Evolutionary conservation across 148 eudicot species (phyloP), one percentile per base, ranked within the genome.

Genomic region (Bassia scoparia): DNA sequence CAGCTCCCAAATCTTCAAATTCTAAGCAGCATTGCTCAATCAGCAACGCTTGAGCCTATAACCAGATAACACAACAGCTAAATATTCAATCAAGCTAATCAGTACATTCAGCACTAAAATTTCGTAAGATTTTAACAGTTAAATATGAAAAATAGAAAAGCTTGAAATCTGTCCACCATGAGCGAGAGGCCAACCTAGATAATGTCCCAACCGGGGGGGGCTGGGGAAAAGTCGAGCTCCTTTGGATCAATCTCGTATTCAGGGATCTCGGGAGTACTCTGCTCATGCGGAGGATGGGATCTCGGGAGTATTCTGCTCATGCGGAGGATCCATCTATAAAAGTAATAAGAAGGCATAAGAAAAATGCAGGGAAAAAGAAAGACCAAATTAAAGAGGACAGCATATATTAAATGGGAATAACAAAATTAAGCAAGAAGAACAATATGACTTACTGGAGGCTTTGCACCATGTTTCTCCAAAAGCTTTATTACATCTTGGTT

Each of bases 391-490:
- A 59, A 62, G 50, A 20, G 11, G 23, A 23, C 44, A 44, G 2
- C 14, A 31, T 21, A 27, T 60, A 27, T 10, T n/a, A 3, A 27
- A 60, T 48, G 14, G 62, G 18, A 15, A 29, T 9, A 58, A 31
- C 35, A 26, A 58, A 9, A 46, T 26, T 14, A 60, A 58, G 52
- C 56, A 67, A 20, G 63, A 20, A 10, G 67, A 30, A 71, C 48
- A 73, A 29, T 37, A 21, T 31, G 52, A 81, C 92, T 48, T 88
- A 94, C 97, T 71, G 86, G 82, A 67, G 77, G 86, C 76, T 88
- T 84, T 55, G 98, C 98, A 68, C 98, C 98, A 79, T 87, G 81
- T 72, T 88, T 84, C 89, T 94, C 96, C 88, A 94, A 75, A 82
- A 89, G 90, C 75, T 91, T 88, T 67, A 91, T 83, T 70, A 89